Conservation (phyloP, 2,329 filamentous ascomycete genomes). For the Scedosporium aurantiacum region DNA sequence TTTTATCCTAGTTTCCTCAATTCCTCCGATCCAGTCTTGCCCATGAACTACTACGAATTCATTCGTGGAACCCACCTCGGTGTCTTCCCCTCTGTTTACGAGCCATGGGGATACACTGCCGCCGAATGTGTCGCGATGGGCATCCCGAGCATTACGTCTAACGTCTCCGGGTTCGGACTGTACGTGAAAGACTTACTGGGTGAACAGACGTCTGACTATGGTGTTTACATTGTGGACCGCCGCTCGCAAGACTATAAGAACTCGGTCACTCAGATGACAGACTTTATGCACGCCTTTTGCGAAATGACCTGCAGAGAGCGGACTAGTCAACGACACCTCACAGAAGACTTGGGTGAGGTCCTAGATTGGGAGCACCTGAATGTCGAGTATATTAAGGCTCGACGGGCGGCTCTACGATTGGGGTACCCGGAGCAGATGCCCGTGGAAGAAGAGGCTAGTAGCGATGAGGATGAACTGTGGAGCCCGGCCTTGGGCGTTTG, state of each 20-base stretch:
- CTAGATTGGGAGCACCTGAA: slow-evolving; percentile 3
- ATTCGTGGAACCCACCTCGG: slow-evolving; percentile 93
- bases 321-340: background rate
- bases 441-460: background rate
- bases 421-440: background rate
- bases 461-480: background rate
- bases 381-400: background rate
- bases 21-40: slow-evolving; percentile 87
- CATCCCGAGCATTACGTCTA: slow-evolving; percentile 95
- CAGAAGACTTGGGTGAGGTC: background rate
- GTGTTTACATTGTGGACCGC: slow-evolving; percentile 97
- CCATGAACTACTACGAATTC: slow-evolving; percentile 96
- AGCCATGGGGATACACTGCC: slow-evolving; percentile 97
- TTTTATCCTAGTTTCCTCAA: slow-evolving; percentile 98
- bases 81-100: slow-evolving; percentile 95
- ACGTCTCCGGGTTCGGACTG: slow-evolving; percentile 93
- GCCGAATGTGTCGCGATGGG: slow-evolving; percentile 99
- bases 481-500: background rate
- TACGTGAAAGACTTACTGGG: slow-evolving; percentile 99
- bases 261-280: slow-evolving; percentile 84
- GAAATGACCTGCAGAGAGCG: slow-evolving; percentile 24
- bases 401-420: background rate
- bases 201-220: slow-evolving; percentile 82
- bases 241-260: slow-evolving; percentile 93
- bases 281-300: slow-evolving; percentile 23